A percentile compares a stretch with the other conserved stretches of the same genome.
Evolutionary conservation across 2,329 filamentous ascomycete species (phyloP).

Genomic region (Diaporthe helianthi): DNA sequence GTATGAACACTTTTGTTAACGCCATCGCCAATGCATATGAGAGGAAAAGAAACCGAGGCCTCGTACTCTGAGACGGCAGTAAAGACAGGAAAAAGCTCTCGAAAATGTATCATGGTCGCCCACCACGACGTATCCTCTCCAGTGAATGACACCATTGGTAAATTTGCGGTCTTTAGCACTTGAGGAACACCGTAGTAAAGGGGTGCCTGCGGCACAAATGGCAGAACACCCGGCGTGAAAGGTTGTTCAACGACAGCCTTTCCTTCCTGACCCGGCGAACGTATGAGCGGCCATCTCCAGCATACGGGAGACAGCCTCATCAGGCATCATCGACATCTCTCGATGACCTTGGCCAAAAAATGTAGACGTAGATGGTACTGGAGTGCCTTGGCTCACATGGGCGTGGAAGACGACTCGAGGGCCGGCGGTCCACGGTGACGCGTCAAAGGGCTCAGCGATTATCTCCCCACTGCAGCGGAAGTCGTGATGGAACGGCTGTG

Average conservation of each 20-base stretch:
- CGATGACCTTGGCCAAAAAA: slow-evolving; percentile 22
- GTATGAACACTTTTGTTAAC: slow-evolving; percentile 5
- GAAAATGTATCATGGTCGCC: neutral
- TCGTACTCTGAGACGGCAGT: neutral
- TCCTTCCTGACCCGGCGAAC: slow-evolving; percentile 17
- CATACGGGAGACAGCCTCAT: slow-evolving; percentile 21
- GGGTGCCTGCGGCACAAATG: neutral
- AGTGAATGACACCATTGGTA: neutral
- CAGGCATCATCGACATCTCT: neutral
- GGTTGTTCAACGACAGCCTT: neutral
- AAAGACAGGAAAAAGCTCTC: neutral
- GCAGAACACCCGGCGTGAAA: neutral
- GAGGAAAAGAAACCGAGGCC: neutral
- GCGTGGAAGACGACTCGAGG: slow-evolving; percentile 23
- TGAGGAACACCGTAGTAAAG: neutral
- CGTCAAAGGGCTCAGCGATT: slow-evolving; percentile 1
- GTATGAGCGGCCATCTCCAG: slow-evolving; percentile 23
- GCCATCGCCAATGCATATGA: slow-evolving; percentile 14
- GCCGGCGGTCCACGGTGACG: slow-evolving; percentile 23
- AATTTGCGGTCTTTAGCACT: neutral
- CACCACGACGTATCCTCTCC: neutral
- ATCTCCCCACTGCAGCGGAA: slow-evolving; percentile 3
- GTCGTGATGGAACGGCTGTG: slow-evolving; percentile 16
- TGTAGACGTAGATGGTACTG: slow-evolving; percentile 24
- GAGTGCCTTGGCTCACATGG: neutral